Evolutionary conservation across 2,329 filamentous ascomycete species (phyloP).

Genomic region (Leptographium galeiforme): DNA sequence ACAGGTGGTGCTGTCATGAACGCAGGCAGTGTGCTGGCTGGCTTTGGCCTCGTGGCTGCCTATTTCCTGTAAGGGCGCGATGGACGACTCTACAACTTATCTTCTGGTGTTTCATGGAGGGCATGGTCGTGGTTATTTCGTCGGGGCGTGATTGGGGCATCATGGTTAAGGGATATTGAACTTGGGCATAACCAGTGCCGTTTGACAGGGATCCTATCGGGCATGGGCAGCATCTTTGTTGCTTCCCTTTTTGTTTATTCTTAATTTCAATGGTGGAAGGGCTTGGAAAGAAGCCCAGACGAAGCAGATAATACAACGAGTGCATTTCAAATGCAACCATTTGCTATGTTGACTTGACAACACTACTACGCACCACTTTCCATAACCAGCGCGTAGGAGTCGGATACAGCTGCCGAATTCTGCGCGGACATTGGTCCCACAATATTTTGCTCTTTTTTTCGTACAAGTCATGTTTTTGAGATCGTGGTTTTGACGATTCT

Average conservation of each 20-base stretch:
- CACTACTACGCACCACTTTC: neutral
- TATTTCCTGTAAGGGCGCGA: constrained; percentile 25
- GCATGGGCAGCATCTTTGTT: neutral
- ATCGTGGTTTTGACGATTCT: no score
- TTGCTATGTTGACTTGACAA: neutral
- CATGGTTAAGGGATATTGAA: neutral
- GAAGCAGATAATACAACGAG: neutral
- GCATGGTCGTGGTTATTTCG: neutral
- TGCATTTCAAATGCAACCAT: neutral
- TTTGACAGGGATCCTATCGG: neutral
- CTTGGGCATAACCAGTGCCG: neutral
- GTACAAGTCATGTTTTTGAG: no score
- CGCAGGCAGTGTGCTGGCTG: constrained; percentile 21
- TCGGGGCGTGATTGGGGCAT: neutral
- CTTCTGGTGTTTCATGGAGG: neutral
- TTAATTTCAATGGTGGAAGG: neutral
- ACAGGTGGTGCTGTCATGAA: constrained; percentile 17
- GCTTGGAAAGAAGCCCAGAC: neutral
- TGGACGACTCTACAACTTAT: no score
- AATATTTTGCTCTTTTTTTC: no score
- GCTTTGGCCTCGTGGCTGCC: constrained; percentile 24
- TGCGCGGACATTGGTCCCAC: no score
- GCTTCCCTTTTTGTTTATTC: neutral
- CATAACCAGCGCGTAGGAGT: no score
- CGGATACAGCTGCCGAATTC: no score